Evolutionary conservation across 2,329 filamentous ascomycete species (phyloP), one percentile per base, ranked within the genome.

Genomic region (Botryotinia calthae): DNA sequence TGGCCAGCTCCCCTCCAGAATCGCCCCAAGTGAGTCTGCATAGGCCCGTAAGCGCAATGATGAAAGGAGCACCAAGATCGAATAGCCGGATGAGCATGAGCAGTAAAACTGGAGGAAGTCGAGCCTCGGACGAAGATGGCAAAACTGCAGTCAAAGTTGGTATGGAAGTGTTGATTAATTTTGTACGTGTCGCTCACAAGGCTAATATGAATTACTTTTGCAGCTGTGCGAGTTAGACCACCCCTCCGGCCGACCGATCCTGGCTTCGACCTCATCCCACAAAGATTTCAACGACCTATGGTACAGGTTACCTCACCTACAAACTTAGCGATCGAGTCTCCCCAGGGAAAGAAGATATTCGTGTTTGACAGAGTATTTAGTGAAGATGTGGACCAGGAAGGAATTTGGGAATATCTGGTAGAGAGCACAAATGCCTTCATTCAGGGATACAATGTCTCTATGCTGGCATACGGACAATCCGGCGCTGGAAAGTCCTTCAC

Each of bases 401-500:
- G 95, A 64, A 85, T 99, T 64, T 99, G 95, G 93, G 93, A 97
- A 64, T 99, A 99, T 79, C 86, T 99, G 66, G 89, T 89, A 75
- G 96, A 99, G 77, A 97, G 94, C 78, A 92, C 98, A 77, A 89
- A 87, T 78, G 93, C 95, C 3, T 99, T 99, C 78, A 85, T 96
- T 1, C 94, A 98, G 81, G 96, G 96, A 71, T 99, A 98, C 87
- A 99, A 99, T 88, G 96, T 99, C 73, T 99, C 96, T 5, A 89
- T 99, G 67, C 85, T 99, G 78, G 96, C 96, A 65, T 99, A 99
- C 80, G 96, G 96, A 77, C 96, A 99, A 85, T 99, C 96, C 42
- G 96, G 96, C 72, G 94, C 96, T 18, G 96, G 96, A 78, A 99
- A 99, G 84, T 98, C 95, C 4, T 98, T 97, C 81, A 99, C 96